Conservation (phyloP, 352 stramenopile species). For the Globisporangium middletonii region DNA sequence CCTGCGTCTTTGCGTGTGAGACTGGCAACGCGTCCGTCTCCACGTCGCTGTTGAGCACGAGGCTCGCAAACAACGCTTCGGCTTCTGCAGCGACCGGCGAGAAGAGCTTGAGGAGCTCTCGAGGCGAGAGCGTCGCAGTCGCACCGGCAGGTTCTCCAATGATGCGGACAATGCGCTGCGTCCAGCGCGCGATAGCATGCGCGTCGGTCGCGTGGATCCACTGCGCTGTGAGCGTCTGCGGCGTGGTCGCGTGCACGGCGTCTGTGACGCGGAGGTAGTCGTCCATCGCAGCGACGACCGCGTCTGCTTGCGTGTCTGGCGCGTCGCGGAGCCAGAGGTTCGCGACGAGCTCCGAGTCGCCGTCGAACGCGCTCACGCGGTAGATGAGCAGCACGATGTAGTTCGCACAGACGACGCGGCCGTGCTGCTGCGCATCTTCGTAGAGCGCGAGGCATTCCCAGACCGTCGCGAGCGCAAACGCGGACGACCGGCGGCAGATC, state of each 20-base stretch:
- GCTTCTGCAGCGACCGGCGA: constrained; percentile 5
- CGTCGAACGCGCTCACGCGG: constrained; percentile 23
- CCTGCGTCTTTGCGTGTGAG: constrained; percentile 3
- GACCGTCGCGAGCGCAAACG: constrained; percentile 26
- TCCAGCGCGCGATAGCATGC: constrained; percentile 9
- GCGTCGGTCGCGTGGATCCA: constrained; percentile 22
- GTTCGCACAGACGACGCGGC: constrained; percentile 15
- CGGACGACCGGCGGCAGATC: constrained; percentile 23
- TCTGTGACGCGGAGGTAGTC: constrained; percentile 16
- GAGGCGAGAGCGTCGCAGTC: not conserved
- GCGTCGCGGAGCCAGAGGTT: constrained; percentile 17
- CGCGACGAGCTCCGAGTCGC: constrained; percentile 20
- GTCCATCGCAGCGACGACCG: constrained; percentile 18
- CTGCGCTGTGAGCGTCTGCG: constrained; percentile 12
- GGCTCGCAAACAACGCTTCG: not conserved
- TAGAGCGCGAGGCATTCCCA: constrained; percentile 29
- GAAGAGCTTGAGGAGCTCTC: constrained; percentile 10
- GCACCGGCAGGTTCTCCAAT: not conserved
- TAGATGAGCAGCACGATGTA: constrained; percentile 30
- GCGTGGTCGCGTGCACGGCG: constrained; percentile 9
- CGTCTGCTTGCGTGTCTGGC: constrained; percentile 13
- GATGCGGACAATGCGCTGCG: constrained; percentile 5
- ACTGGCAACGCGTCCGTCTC: not conserved
- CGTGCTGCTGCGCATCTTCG: constrained; percentile 18
- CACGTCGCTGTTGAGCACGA: not conserved